These are phyloP conservation scores for Pisolithus microcarpus DNA, from an alignment of 768 basidiomycete species.

Conservation along the genomic window DNA sequence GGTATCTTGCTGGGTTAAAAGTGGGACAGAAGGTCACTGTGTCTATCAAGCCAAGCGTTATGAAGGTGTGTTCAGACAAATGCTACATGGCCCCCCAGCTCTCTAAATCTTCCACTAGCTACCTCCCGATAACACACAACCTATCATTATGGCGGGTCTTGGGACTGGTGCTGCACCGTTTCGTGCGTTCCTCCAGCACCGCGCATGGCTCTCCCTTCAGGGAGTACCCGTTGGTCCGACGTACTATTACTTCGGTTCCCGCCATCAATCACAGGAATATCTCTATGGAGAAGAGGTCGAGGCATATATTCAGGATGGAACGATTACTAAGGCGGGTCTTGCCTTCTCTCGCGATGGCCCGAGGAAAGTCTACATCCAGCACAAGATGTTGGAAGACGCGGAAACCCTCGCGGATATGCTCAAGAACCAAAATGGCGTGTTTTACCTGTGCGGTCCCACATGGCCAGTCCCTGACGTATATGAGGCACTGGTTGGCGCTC, in stretches of 20 bases:
- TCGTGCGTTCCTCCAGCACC: conserved; percentile 97
- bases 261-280: conserved; percentile 91
- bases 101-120: conserved; percentile 41
- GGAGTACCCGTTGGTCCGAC: conserved; percentile 82
- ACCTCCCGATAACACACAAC: conserved; percentile 76
- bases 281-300: conserved; percentile 97
- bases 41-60: conserved; percentile 97
- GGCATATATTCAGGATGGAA: conserved; percentile 77
- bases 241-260: conserved; percentile 98
- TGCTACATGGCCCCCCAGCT: background rate
- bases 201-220: conserved; percentile 72
- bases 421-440: conserved; percentile 66
- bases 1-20: conserved; percentile 81
- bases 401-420: conserved; percentile 69
- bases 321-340: conserved; percentile 85
- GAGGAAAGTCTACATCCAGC: conserved; percentile 96
- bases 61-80: conserved; percentile 63
- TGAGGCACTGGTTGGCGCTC: conserved; percentile 79
- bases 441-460: conserved; percentile 96
- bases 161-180: conserved; percentile 98
- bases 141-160: conserved; percentile 96
- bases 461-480: conserved; percentile 99
- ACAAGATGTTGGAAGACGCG: conserved; percentile 94
- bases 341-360: conserved; percentile 94
- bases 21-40: conserved; percentile 92